Base-by-base conservation (phyloP, 805 yeast genomes). In the Starmerella vaccinii region DNA sequence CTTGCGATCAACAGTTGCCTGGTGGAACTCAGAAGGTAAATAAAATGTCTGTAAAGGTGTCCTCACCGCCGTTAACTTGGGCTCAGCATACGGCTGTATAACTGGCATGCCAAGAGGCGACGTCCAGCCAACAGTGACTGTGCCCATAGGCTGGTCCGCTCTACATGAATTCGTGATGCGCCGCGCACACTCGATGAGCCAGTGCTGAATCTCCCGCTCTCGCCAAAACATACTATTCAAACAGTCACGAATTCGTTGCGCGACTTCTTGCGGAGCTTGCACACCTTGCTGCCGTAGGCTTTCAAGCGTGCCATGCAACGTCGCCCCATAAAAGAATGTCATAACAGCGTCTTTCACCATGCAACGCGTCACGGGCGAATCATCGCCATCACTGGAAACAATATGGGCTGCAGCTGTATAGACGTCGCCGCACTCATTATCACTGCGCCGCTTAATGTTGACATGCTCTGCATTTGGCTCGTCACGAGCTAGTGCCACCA, bases 251-350 rank as follows among this genome's bases (percentile, higher is more conserved):
- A 49, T 29, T 2, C 12, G 15, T 2, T 27, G 32, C 16, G 42
- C 46, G 2, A 53, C 16, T n/a, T n/a, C 12, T 4, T 23, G 21
- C 16, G 49, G 9, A 2, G 21, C 23, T 24, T 16, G 9, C 2
- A 43, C 37, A 2, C 39, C 47, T 5, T 18, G 18, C 3, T 16
- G 29, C 2, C 18, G 18, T 13, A 48, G 18, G 4, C 35, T n/a
- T n/a, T 41, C 44, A n/a, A 23, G 27, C 47, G 24, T 27, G 5
- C 42, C 24, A 18, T 22, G 16, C 19, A 84, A 84, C 56, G 95
- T 87, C 15, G 87, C 95, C 60, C 96, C 96, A 63, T 88, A 87
- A 42, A 87, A 95, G 61, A 84, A 85, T 0, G 95, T 88, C 95
- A 87, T 88, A 18, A 87, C 95, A 0, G 95, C 84, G 63, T 86